These are phyloP conservation scores for Cicer chorassanicum DNA, from an alignment of 306 rosid genomes.

Conservation along the genomic window DNA sequence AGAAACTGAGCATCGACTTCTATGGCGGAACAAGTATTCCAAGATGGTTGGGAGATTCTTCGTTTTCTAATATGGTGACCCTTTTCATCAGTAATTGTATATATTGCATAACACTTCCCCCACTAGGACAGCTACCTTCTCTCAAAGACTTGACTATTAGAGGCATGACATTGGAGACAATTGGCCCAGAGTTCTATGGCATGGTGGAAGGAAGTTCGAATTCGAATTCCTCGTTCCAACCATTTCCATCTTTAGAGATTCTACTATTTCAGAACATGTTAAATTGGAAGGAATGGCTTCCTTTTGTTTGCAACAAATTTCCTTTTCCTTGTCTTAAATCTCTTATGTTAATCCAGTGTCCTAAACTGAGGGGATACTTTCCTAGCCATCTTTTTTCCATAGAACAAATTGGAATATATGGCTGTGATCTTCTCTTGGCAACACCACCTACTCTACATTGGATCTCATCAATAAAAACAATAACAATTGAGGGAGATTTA, in stretches of 20 bases:
- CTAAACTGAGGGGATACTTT: constrained; percentile 5
- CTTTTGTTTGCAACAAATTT: not conserved
- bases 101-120: not conserved
- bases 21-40: constrained; percentile 20
- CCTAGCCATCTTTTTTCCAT: not conserved
- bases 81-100: not conserved
- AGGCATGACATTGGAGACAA: not conserved
- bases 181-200: constrained; percentile 20
- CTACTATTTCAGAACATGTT: not conserved
- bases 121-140: constrained; percentile 18
- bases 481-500: not conserved
- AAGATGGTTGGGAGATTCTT: constrained; percentile 11
- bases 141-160: constrained; percentile 2
- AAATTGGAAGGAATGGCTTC: constrained; percentile 32
- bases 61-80: not conserved
- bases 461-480: not conserved
- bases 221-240: not conserved
- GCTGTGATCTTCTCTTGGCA: not conserved
- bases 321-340: constrained; percentile 25
- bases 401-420: not conserved
- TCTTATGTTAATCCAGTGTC: not conserved
- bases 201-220: not conserved
- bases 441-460: not conserved
- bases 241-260: not conserved
- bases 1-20: not conserved